Conservation (phyloP, 177 flowering plant species). For the Vitis hybrid region DNA sequence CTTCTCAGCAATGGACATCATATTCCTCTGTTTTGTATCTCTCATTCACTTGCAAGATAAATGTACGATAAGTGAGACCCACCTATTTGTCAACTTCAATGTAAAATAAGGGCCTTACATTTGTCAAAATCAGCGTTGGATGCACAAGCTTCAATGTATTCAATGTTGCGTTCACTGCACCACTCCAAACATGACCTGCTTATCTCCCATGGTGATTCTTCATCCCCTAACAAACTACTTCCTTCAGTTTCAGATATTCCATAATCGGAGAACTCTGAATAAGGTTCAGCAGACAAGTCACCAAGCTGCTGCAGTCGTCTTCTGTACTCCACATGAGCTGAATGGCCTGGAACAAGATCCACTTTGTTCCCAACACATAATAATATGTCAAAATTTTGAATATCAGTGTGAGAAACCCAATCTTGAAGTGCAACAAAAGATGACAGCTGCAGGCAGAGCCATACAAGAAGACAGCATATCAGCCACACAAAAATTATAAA, state of each 20-base stretch:
- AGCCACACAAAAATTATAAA: background rate
- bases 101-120: slow-evolving; percentile 43
- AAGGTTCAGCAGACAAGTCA: slow-evolving; percentile 39
- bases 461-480: background rate
- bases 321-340: slow-evolving; percentile 81
- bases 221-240: slow-evolving; percentile 68
- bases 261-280: slow-evolving; percentile 44
- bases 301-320: slow-evolving; percentile 45
- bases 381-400: slow-evolving; percentile 66
- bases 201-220: slow-evolving; percentile 51
- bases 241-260: slow-evolving; percentile 88
- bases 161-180: slow-evolving; percentile 76
- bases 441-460: slow-evolving; percentile 47
- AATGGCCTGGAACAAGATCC: slow-evolving; percentile 85
- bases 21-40: background rate
- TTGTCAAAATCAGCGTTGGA: slow-evolving; percentile 85
- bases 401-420: slow-evolving; percentile 67
- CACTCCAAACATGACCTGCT: slow-evolving; percentile 75
- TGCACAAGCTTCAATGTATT: slow-evolving; percentile 91
- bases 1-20: background rate
- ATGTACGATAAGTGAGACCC: too few relatives aligned
- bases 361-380: slow-evolving; percentile 94
- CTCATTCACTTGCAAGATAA: too few relatives aligned
- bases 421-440: slow-evolving; percentile 64
- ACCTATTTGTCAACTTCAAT: too few relatives aligned